Evolutionary conservation across 768 basidiomycete genomes (phyloP).

Genomic region (Tricholoma flavovirens): DNA sequence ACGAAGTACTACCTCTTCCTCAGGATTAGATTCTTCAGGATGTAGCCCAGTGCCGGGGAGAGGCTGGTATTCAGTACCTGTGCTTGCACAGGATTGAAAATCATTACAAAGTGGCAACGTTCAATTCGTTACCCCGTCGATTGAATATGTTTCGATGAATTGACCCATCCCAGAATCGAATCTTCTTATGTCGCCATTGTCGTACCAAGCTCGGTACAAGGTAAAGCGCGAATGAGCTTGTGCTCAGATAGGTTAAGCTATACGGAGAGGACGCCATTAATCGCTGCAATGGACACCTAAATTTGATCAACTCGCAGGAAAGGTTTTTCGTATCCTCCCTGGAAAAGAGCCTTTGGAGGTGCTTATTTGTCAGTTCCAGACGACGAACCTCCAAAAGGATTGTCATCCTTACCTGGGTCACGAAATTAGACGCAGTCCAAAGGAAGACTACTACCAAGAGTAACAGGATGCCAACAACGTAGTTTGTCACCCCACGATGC

Average conservation of each 20-base stretch:
- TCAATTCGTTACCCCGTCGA: neutral
- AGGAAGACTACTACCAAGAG: constrained; percentile 74
- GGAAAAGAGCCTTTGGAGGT: constrained; percentile 37
- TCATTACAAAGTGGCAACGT: too few relatives aligned
- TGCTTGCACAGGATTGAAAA: constrained; percentile 6
- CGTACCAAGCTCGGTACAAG: constrained; percentile 45
- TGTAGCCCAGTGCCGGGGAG: constrained; percentile 17
- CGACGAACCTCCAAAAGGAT: neutral
- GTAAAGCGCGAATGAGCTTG: constrained; percentile 82
- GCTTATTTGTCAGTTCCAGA: neutral
- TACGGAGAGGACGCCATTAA: neutral
- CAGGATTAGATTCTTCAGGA: neutral
- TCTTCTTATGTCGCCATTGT: neutral
- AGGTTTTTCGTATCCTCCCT: constrained; percentile 77
- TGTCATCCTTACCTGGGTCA: constrained; percentile 59
- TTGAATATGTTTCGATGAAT: constrained; percentile 1
- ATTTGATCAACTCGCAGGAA: constrained; percentile 54
- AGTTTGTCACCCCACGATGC: neutral
- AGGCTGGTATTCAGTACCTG: constrained; percentile 20
- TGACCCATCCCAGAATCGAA: neutral
- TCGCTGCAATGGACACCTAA: neutral
- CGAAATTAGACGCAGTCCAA: constrained; percentile 86
- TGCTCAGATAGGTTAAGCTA: constrained; percentile 88
- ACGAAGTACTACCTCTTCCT: constrained; percentile 7
- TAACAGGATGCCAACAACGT: constrained; percentile 54